Evolutionary conservation across 495 filamentous ascomycete species (phyloP).

Genomic region (Aspergillus biplanus): DNA sequence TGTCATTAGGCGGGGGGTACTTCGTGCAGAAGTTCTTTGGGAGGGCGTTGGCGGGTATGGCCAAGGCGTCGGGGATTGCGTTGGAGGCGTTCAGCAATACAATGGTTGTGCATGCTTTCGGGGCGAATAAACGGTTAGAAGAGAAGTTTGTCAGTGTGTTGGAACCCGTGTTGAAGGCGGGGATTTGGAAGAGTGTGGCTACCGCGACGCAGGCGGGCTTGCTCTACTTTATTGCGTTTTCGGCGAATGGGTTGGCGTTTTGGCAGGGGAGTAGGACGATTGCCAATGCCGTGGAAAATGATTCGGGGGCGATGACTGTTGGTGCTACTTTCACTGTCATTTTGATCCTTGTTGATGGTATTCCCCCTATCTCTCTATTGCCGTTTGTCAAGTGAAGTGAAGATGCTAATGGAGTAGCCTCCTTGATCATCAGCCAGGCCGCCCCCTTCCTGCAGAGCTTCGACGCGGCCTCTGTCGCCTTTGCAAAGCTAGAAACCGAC

Average conservation of each 20-base stretch:
- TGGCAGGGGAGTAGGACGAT: constrained; percentile 64
- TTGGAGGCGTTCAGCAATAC: constrained; percentile 52
- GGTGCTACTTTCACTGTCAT: constrained; percentile 68
- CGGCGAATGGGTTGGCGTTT: constrained; percentile 67
- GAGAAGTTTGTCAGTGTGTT: constrained; percentile 55
- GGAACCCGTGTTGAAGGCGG: constrained; percentile 48
- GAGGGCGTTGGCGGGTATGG: constrained; percentile 53
- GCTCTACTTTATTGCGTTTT: constrained; percentile 67
- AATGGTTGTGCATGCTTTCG: constrained; percentile 54
- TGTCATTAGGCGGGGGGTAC: constrained; percentile 63
- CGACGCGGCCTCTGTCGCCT: constrained; percentile 57
- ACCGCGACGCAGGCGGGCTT: constrained; percentile 66
- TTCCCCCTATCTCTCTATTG: too few species aligned
- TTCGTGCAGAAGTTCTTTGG: constrained; percentile 63
- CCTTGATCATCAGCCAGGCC: constrained; percentile 63
- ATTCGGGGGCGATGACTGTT: constrained; percentile 42
- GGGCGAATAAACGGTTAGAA: constrained; percentile 52
- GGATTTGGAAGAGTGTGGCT: constrained; percentile 61
- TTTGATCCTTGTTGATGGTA: constrained; percentile 66
- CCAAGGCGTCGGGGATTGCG: constrained; percentile 52
- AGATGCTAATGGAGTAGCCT: constrained; percentile 32
- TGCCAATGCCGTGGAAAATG: constrained; percentile 47
- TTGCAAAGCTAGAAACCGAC: constrained; percentile 49
- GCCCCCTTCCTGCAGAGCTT: constrained; percentile 69
- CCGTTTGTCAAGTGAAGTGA: too few species aligned